These are phyloP conservation scores for Crithidia sp. DNA, from an alignment of 208 protist genomes.

Conservation along the genomic window DNA sequence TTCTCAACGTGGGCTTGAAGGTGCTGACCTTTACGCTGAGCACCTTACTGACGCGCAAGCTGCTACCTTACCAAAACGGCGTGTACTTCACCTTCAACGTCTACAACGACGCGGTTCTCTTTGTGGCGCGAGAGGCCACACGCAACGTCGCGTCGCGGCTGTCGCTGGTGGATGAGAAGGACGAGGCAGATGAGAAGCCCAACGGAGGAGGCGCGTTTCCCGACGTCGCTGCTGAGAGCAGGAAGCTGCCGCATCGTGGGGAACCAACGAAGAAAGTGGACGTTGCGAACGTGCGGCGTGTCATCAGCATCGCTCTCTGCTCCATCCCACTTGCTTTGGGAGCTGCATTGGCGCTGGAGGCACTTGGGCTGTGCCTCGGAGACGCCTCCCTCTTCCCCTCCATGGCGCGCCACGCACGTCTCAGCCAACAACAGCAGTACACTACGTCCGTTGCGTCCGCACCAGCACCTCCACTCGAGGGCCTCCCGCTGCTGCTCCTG, in stretches of 20 bases:
- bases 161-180: conserved; percentile 13
- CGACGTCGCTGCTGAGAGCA: conserved; percentile 2
- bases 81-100: conserved; percentile 76
- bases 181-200: not conserved
- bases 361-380: conserved; percentile 24
- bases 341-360: conserved; percentile 36
- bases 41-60: conserved; percentile 67
- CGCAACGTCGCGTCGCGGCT: conserved; percentile 68
- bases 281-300: conserved; percentile 22
- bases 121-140: conserved; percentile 75
- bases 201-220: not conserved
- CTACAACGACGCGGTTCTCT: conserved; percentile 84
- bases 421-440: conserved; percentile 19
- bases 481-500: conserved; percentile 2
- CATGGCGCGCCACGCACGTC: conserved; percentile 29
- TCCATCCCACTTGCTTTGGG: conserved; percentile 53
- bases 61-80: conserved; percentile 74
- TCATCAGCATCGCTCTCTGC: conserved; percentile 50
- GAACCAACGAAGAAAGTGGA: conserved; percentile 1
- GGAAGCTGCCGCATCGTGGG: not conserved
- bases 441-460: not conserved
- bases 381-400: conserved; percentile 19
- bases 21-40: conserved; percentile 77
- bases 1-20: conserved; percentile 70
- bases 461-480: not conserved